phyloP scores from a whole-genome alignment of 2,329 filamentous ascomycete genomes.

The Clathrospora elynae region DNA sequence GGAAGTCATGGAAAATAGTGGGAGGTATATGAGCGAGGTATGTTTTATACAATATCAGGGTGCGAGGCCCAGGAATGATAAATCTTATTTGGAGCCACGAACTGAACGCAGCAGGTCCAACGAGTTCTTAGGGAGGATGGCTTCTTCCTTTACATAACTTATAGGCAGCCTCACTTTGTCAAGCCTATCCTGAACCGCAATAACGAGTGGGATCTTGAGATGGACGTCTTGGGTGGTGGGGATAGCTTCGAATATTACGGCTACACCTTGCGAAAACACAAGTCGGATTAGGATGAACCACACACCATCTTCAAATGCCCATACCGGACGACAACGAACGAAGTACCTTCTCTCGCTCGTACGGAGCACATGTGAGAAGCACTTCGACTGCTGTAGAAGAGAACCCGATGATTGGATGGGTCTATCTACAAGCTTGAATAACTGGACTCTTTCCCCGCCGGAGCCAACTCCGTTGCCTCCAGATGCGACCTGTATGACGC shows the following conservation, averaged over 20 bases:
- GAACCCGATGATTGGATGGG: neutral
- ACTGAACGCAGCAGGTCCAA: slow-evolving; percentile 45
- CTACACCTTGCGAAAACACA: slow-evolving; percentile 9
- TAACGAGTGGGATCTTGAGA: slow-evolving; percentile 30
- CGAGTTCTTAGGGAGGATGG: slow-evolving; percentile 57
- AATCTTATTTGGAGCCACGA: no score
- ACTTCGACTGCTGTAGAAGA: no score
- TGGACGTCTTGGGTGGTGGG: slow-evolving; percentile 21
- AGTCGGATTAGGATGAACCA: neutral
- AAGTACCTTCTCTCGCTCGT: no score
- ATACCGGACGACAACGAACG: no score
- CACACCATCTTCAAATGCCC: no score
- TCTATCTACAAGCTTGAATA: neutral
- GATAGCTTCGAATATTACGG: slow-evolving; percentile 18
- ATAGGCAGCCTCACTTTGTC: slow-evolving; percentile 41
- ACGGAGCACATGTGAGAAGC: no score
- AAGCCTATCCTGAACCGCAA: slow-evolving; percentile 32
- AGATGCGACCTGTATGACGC: slow-evolving; percentile 13
- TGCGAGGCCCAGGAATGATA: accelerated
- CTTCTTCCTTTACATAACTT: slow-evolving; percentile 56
- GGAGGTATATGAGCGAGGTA: slow-evolving; percentile 58
- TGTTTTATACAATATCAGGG: neutral
- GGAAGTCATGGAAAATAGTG: slow-evolving; percentile 56
- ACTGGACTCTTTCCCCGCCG: slow-evolving; percentile 13
- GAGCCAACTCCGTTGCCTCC: slow-evolving; percentile 11